Conservation (phyloP, 2,329 filamentous ascomycete genomes). For the Fonsecaea pedrosoi region DNA sequence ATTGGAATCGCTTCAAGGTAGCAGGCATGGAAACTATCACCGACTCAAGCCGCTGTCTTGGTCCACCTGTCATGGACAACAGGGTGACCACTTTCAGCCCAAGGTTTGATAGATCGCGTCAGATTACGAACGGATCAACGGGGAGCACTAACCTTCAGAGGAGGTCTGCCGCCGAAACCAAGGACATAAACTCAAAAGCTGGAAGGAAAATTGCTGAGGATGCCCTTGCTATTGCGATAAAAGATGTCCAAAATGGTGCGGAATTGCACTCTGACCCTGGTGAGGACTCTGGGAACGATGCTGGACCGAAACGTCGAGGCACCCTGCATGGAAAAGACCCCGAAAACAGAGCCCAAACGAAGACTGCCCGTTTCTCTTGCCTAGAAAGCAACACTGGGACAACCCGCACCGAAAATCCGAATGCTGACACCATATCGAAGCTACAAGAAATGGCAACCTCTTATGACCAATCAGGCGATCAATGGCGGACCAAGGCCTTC, state of each 20-base stretch:
- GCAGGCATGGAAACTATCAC: constrained; percentile 22
- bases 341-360: background rate
- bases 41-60: background rate
- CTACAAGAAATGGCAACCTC: constrained; percentile 80
- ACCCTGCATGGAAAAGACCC: background rate
- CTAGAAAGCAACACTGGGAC: constrained; percentile 63
- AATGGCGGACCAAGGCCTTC: constrained; percentile 78
- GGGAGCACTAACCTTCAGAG: background rate
- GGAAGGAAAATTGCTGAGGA: constrained; percentile 44
- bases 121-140: background rate
- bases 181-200: background rate
- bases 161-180: background rate
- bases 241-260: constrained; percentile 21
- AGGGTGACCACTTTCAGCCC: background rate
- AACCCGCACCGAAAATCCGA: constrained; percentile 66
- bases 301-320: background rate
- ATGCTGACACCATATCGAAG: constrained; percentile 75
- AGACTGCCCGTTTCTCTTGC: constrained; percentile 60
- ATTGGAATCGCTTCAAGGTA: constrained; percentile 66
- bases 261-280: constrained; percentile 11
- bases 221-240: constrained; percentile 45
- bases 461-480: constrained; percentile 76
- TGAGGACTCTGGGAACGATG: constrained; percentile 12
- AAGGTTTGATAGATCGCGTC: background rate
- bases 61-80: background rate